Conservation (phyloP, 1,139 yeast species). For the Candida neerlandica region DNA sequence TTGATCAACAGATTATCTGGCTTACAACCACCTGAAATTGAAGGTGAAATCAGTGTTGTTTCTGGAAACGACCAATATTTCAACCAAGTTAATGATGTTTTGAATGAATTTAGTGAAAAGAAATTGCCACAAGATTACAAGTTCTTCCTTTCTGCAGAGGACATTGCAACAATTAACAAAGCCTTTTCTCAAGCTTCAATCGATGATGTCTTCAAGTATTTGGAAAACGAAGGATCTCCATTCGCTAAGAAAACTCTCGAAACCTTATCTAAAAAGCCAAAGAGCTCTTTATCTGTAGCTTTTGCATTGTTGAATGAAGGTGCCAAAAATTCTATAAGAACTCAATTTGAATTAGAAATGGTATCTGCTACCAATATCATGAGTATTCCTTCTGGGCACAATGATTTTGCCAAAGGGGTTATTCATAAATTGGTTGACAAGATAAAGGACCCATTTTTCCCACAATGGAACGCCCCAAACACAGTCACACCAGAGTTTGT, state of each 20-base stretch:
- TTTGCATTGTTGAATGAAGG: slow-evolving; percentile 71
- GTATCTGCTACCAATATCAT: slow-evolving; percentile 77
- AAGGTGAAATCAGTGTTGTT: slow-evolving; percentile 25
- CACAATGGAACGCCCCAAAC: slow-evolving; percentile 49
- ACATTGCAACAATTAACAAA: slow-evolving; percentile 64
- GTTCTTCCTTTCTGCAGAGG: slow-evolving; percentile 58
- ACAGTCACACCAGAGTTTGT: slow-evolving; percentile 25
- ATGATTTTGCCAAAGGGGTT: slow-evolving; percentile 78
- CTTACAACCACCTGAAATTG: slow-evolving; percentile 46
- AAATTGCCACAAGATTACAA: slow-evolving; percentile 67
- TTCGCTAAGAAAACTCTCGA: slow-evolving; percentile 67
- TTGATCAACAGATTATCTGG: slow-evolving; percentile 67
- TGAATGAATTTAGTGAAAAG: slow-evolving; percentile 74
- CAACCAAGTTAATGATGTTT: slow-evolving; percentile 65
- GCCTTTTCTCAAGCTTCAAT: slow-evolving; percentile 65
- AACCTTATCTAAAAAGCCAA: slow-evolving; percentile 64
- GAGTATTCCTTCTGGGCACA: slow-evolving; percentile 53
- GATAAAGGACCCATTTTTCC: slow-evolving; percentile 52
- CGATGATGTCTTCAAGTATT: slow-evolving; percentile 61
- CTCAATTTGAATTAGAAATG: slow-evolving; percentile 75
- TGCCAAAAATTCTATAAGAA: slow-evolving; percentile 55
- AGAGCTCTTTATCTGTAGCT: slow-evolving; percentile 77
- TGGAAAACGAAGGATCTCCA: slow-evolving; percentile 57
- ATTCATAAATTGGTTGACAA: slow-evolving; percentile 68
- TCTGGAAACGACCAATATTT: slow-evolving; percentile 38